These are phyloP conservation scores for Pulveroboletus sp. DNA, from an alignment of 768 basidiomycete species.

Conservation along the genomic window DNA sequence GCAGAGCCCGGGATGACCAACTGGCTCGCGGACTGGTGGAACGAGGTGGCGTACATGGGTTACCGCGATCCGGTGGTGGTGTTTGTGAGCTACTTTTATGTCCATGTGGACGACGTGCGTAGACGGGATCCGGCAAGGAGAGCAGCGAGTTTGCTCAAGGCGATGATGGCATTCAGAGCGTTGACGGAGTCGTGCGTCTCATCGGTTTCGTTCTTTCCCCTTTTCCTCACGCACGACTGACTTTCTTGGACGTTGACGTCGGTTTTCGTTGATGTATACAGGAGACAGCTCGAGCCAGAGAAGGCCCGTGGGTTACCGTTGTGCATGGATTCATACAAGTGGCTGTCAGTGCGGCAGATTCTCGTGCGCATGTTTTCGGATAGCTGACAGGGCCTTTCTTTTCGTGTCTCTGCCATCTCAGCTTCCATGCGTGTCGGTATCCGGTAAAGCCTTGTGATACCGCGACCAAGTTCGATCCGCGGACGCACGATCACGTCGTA, in stretches of 20 bases:
- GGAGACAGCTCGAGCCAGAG: constrained; percentile 82
- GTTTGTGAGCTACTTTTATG: constrained; percentile 92
- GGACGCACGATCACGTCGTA: constrained; percentile 78
- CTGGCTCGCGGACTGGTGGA: constrained; percentile 99
- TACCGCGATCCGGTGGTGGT: constrained; percentile 89
- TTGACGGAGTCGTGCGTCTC: constrained; percentile 67
- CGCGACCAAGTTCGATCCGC: constrained; percentile 73
- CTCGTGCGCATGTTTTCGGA: neutral
- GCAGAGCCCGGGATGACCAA: constrained; percentile 50
- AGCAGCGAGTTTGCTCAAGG: constrained; percentile 81
- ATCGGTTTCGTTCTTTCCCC: neutral
- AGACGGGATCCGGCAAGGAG: constrained; percentile 56
- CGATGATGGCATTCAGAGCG: constrained; percentile 78
- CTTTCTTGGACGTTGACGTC: neutral
- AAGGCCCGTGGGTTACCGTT: constrained; percentile 73
- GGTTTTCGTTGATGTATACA: constrained; percentile 20
- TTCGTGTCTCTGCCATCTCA: constrained; percentile 19
- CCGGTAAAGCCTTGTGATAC: constrained; percentile 81
- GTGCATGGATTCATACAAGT: constrained; percentile 92
- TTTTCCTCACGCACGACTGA: neutral
- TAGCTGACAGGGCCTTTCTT: neutral
- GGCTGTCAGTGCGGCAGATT: constrained; percentile 51
- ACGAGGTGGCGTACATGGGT: constrained; percentile 84
- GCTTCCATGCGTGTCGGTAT: constrained; percentile 91
- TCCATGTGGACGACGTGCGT: constrained; percentile 67